Evolutionary conservation across 2,329 filamentous ascomycete species (phyloP), one percentile per base, ranked within the genome.

Genomic region (Colletotrichum tofieldiae): DNA sequence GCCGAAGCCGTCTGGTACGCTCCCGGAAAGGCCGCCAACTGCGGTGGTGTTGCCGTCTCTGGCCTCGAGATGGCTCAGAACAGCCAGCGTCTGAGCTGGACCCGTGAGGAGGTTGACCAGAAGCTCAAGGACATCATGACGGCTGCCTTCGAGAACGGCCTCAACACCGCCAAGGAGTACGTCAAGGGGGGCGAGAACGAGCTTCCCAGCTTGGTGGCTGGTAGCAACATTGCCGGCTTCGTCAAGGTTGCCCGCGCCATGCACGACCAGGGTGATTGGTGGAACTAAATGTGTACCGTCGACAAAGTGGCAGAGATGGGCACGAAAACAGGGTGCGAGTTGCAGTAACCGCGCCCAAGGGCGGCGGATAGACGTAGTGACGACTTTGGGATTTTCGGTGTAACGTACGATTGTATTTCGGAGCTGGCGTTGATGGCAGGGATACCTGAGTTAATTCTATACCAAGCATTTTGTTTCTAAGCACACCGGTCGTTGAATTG

Each of bases 21-120:
- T 23, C 96, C 96, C 62, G 96, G 94, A 78, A 98, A 98, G 91
- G 96, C 96, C 41, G 94, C 96, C 86, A 98, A 98, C 88, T 95
- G 94, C 77, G 96, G 96, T 83, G 96, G 96, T 88, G 96, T 98
- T 70, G 96, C 96, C 69, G 96, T 99, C 51, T 98, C 95, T 3
- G 96, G 96, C 78, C 91, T 99, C 55, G 96, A 99, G 90, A 99
- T 99, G 96, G 95, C 96, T 9, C 96, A 99, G 91, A 98, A 99
- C 91, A 96, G 93, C 76, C 86, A 92, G 84, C 93, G 96, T 73
- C 88, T 98, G 76, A 89, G 86, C 80, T 99, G 96, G 96, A 93
- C 94, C 37, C 80, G 88, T 58, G 93, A 98, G 87, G 93, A 98
- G 87, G 96, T 98, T 76, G 96, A 98, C 85, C 86, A 88, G 77